phyloP scores from a whole-genome alignment of 1,284 basidiomycete species.

The Retiboletus flavoniger region DNA sequence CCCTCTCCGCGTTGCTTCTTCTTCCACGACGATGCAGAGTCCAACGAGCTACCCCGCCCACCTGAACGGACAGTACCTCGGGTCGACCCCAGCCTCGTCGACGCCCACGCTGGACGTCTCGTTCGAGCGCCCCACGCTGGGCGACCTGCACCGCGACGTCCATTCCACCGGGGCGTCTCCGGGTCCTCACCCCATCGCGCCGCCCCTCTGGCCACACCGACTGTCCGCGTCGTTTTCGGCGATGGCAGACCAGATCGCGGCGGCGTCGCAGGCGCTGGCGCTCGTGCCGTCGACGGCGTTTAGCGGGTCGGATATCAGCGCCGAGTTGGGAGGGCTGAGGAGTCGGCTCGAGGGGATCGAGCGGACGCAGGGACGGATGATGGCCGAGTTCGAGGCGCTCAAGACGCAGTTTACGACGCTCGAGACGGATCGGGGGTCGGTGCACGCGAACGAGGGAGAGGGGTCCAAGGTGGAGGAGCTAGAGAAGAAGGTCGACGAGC shows the following conservation, averaged over 20 bases:
- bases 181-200: background rate
- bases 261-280: conserved; percentile 40
- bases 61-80: too few species aligned
- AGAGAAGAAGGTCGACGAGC: conserved; percentile 22
- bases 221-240: conserved; percentile 40
- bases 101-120: conserved; percentile 22
- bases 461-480: conserved; percentile 17
- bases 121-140: conserved; percentile 10
- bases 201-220: conserved; percentile 32
- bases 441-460: background rate
- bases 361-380: conserved; percentile 14
- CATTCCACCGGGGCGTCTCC: background rate
- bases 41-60: background rate
- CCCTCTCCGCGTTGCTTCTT: too few species aligned
- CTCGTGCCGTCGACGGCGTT: conserved; percentile 23
- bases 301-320: conserved; percentile 9
- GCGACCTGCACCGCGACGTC: background rate
- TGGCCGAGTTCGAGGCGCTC: conserved; percentile 15
- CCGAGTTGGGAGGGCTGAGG: conserved; percentile 12
- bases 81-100: conserved; percentile 3
- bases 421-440: background rate
- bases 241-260: conserved; percentile 42
- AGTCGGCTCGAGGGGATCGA: conserved; percentile 20
- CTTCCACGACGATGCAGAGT: background rate
- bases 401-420: conserved; percentile 13